Conservation (phyloP, 495 filamentous ascomycete genomes). For the Extremus antarcticus region DNA sequence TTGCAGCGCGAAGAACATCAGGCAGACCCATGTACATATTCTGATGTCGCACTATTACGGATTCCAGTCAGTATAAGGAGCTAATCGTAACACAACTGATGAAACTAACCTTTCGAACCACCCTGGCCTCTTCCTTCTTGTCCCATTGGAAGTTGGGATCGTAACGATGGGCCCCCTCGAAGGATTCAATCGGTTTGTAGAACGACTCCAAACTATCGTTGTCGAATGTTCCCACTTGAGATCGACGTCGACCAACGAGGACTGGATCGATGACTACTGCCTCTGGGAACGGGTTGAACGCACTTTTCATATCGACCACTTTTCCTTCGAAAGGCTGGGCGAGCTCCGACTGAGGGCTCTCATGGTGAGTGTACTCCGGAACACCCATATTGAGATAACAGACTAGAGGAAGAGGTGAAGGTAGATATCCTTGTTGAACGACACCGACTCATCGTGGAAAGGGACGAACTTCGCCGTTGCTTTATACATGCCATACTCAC, state of each 20-base stretch:
- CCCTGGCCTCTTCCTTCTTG: constrained; percentile 45
- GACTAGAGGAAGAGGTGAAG: too few relatives aligned
- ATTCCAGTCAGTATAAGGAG: constrained; percentile 52
- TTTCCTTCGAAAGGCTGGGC: not conserved
- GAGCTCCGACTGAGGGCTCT: not conserved
- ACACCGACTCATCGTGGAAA: too few relatives aligned
- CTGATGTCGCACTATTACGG: constrained; percentile 36
- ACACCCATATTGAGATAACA: not conserved
- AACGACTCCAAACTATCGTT: constrained; percentile 10
- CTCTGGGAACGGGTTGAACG: not conserved
- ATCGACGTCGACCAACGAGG: not conserved
- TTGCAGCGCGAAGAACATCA: constrained; percentile 39
- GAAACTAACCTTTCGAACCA: constrained; percentile 46
- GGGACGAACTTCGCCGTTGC: not conserved
- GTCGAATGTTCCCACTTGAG: not conserved
- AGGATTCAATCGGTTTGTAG: constrained; percentile 50
- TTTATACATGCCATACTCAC: too few relatives aligned
- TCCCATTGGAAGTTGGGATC: constrained; percentile 70
- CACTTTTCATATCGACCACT: not conserved
- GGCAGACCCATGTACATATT: constrained; percentile 35
- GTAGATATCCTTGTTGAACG: too few relatives aligned
- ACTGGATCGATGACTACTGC: not conserved
- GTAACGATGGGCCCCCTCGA: constrained; percentile 64
- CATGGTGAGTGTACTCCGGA: not conserved
- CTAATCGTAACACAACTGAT: constrained; percentile 73